Conservation (phyloP, 257 asterid genomes). For the Nicotiana tomentosiformis region DNA sequence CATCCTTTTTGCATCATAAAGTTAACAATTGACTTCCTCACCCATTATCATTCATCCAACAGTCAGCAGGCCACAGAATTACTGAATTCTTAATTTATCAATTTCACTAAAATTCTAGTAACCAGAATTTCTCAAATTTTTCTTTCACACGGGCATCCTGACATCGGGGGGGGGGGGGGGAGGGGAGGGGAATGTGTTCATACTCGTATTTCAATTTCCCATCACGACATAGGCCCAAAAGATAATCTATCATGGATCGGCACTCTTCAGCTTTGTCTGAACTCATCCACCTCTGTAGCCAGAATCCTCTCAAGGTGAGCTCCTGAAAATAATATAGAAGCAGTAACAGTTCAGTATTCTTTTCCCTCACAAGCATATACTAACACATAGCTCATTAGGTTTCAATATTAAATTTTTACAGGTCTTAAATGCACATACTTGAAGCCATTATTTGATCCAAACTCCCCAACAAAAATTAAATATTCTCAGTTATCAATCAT, state of each 20-base stretch:
- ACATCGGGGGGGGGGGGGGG: too few relatives aligned
- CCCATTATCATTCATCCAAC: background rate
- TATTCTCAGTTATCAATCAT: background rate
- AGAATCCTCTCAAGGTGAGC: slow-evolving; percentile 84
- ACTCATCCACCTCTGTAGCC: slow-evolving; percentile 85
- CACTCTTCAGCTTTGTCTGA: slow-evolving; percentile 62
- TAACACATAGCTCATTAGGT: background rate
- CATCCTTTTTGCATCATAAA: too few relatives aligned
- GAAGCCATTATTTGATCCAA: background rate
- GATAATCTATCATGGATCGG: slow-evolving; percentile 67
- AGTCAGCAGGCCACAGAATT: background rate
- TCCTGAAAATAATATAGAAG: slow-evolving; percentile 46
- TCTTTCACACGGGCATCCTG: background rate
- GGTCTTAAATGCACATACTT: background rate
- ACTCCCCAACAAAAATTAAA: background rate
- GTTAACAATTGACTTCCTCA: background rate
- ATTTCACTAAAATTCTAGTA: background rate
- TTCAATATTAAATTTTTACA: background rate
- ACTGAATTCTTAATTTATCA: background rate
- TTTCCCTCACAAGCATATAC: background rate
- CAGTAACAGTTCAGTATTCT: background rate
- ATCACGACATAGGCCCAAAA: slow-evolving; percentile 51
- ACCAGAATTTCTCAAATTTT: background rate
- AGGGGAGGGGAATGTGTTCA: too few relatives aligned
- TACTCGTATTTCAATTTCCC: slow-evolving; percentile 86